Conservation (phyloP, 140 eudicot genomes). For the Anethum foeniculum region DNA sequence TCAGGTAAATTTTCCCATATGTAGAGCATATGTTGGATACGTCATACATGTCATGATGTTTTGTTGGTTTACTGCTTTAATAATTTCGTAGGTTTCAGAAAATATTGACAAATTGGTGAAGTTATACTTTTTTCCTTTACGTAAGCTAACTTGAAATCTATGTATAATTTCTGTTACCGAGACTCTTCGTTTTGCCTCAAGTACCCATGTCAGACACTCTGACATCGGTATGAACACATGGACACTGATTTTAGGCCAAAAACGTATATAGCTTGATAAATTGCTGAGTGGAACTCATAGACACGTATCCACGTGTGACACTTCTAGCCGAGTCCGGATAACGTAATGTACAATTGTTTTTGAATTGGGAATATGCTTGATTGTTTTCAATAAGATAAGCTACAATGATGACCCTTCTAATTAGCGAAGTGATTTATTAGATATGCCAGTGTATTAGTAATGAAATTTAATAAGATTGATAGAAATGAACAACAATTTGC, state of each 20-base stretch:
- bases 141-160: background rate
- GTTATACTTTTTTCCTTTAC: background rate
- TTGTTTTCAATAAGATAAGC: background rate
- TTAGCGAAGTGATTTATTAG: background rate
- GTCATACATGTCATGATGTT: background rate
- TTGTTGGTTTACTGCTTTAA: background rate
- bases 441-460: background rate
- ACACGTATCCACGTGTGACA: background rate
- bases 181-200: background rate
- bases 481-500: background rate
- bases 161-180: background rate
- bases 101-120: background rate
- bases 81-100: background rate
- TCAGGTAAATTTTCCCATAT: slow-evolving; percentile 48
- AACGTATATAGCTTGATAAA: background rate
- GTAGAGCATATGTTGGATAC: background rate
- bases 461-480: background rate
- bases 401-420: background rate
- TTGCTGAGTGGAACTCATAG: background rate
- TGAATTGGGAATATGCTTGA: background rate
- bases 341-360: background rate
- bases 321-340: background rate
- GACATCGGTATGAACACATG: background rate
- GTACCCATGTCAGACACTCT: background rate
- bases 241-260: background rate